Percentiles rank a stretch among this genome's conserved stretches.
Conservation (phyloP, 2,329 filamentous ascomycete species). For the Fusarium nisikadoi region DNA sequence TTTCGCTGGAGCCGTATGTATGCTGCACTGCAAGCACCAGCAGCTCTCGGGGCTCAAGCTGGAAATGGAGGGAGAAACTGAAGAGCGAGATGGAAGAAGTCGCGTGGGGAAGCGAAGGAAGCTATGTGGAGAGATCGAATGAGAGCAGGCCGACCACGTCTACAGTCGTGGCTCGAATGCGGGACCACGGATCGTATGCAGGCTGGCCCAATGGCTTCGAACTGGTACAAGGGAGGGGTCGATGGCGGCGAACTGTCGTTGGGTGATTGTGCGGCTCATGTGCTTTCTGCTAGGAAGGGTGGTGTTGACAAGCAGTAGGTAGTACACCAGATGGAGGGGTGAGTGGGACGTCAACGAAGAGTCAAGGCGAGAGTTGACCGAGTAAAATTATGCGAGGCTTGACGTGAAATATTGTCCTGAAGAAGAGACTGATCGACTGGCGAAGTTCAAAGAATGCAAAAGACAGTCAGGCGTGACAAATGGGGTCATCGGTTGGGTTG, state of each 20-base stretch:
- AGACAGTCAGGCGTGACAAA: slow-evolving; percentile 32
- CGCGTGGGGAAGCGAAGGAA: slow-evolving; percentile 50
- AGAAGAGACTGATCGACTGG: slow-evolving; percentile 5
- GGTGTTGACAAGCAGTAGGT: slow-evolving; percentile 43
- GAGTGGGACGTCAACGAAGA: slow-evolving; percentile 40
- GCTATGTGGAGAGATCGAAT: slow-evolving; percentile 50
- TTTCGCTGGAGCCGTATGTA: slow-evolving; percentile 48
- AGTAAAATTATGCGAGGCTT: slow-evolving; percentile 16
- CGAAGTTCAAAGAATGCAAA: slow-evolving; percentile 36
- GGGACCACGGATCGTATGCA: slow-evolving; percentile 52
- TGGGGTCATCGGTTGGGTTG: slow-evolving; percentile 35
- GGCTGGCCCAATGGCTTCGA: slow-evolving; percentile 50
- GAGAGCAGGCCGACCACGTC: slow-evolving; percentile 47
- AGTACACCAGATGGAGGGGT: slow-evolving; percentile 38
- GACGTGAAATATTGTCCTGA: slow-evolving; percentile 5
- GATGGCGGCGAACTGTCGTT: slow-evolving; percentile 44
- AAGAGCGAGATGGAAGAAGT: slow-evolving; percentile 48
- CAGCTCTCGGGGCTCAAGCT: slow-evolving; percentile 46
- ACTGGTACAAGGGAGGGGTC: slow-evolving; percentile 46
- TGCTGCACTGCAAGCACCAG: slow-evolving; percentile 49
- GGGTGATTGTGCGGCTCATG: slow-evolving; percentile 44
- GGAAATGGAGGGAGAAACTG: slow-evolving; percentile 47
- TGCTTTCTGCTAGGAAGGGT: slow-evolving; percentile 40
- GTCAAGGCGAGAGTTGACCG: slow-evolving; percentile 29
- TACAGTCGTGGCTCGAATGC: slow-evolving; percentile 56